Percentiles rank a stretch among this genome's conserved stretches.
Conservation (phyloP, 495 filamentous ascomycete species). For the Neurospora sublineolata region DNA sequence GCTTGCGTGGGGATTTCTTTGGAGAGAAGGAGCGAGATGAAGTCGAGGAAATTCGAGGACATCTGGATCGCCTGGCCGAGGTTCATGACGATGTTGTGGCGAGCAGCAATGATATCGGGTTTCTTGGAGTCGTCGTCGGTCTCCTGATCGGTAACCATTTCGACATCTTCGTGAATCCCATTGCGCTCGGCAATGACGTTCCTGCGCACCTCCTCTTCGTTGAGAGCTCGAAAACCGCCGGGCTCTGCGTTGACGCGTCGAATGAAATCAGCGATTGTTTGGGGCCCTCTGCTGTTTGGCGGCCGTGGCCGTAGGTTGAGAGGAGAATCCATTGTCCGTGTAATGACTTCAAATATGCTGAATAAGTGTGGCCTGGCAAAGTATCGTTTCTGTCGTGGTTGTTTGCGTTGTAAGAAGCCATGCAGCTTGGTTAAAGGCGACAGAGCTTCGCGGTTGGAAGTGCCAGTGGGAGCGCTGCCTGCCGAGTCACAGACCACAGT, state of each 20-base stretch:
- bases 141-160: constrained; percentile 25
- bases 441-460: background rate
- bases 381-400: background rate
- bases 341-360: background rate
- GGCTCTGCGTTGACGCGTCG: constrained; percentile 61
- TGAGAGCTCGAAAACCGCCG: constrained; percentile 61
- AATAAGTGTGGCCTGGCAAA: background rate
- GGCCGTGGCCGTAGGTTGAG: constrained; percentile 57
- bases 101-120: constrained; percentile 32
- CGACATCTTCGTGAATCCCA: constrained; percentile 12
- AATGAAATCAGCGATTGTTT: constrained; percentile 58
- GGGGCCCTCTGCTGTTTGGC: constrained; percentile 40
- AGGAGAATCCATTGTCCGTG: constrained; percentile 32
- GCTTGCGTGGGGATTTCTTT: constrained; percentile 60
- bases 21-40: constrained; percentile 72
- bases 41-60: constrained; percentile 44
- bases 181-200: constrained; percentile 43
- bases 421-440: background rate
- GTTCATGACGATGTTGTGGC: constrained; percentile 43
- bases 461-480: background rate
- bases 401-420: background rate
- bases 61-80: constrained; percentile 31
- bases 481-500: background rate
- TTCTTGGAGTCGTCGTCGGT: constrained; percentile 21
- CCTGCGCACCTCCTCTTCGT: constrained; percentile 47